These are phyloP conservation scores for Leccinum subtestaceum DNA, from an alignment of 768 basidiomycete genomes.

Conservation along the genomic window DNA sequence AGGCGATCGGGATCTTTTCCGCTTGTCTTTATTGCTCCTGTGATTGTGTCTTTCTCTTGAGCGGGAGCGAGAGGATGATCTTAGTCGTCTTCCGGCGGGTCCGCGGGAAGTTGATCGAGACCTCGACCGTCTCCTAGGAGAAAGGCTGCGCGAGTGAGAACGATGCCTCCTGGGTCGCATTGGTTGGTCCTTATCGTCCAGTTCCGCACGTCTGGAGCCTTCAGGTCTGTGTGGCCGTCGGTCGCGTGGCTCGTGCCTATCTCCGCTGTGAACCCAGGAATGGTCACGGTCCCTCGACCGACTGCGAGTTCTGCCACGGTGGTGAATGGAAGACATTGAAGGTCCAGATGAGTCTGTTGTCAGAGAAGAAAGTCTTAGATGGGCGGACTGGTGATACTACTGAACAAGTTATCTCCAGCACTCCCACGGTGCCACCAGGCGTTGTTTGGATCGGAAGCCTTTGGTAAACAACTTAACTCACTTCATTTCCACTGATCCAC, in stretches of 20 bases:
- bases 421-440: neutral
- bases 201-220: conserved; percentile 12
- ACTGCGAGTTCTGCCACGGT: conserved; percentile 24
- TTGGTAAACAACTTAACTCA: conserved; percentile 26
- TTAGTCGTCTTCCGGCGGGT: conserved; percentile 12
- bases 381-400: conserved; percentile 1
- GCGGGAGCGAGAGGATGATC: conserved; percentile 33
- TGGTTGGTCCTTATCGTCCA: conserved; percentile 8
- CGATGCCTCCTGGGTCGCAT: conserved; percentile 5
- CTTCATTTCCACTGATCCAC: conserved; percentile 15
- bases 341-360: neutral
- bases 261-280: conserved; percentile 12
- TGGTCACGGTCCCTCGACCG: conserved; percentile 13
- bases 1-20: conserved; percentile 35
- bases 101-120: conserved; percentile 28
- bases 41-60: conserved; percentile 30
- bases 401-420: neutral
- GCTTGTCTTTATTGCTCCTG: conserved; percentile 27
- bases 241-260: conserved; percentile 19
- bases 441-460: conserved; percentile 30
- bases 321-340: conserved; percentile 21
- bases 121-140: conserved; percentile 20
- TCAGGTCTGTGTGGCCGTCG: conserved; percentile 17
- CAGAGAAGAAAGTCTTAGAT: neutral
- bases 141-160: conserved; percentile 25